These are phyloP conservation scores for Acanthamoeba divionensis DNA, from an alignment of 208 protist species.

Conservation along the genomic window DNA sequence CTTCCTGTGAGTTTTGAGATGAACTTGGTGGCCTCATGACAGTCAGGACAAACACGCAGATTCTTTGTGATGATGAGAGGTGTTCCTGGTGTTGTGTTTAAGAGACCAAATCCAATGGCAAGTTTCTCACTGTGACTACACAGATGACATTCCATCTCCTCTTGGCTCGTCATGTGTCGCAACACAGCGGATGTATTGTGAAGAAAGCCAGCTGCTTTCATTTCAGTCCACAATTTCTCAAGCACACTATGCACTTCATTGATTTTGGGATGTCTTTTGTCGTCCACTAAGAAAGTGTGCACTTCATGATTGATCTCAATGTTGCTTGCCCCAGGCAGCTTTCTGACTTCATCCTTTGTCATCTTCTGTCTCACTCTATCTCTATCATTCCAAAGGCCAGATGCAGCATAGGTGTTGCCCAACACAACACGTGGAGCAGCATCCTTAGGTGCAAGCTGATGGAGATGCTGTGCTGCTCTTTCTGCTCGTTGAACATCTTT, in stretches of 20 bases:
- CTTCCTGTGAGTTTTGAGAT: conserved; percentile 12
- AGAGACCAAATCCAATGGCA: conserved; percentile 3
- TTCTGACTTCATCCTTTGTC: not conserved
- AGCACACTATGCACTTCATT: not conserved
- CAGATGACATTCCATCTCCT: conserved; percentile 36
- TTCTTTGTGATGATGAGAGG: conserved; percentile 33
- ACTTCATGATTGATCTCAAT: conserved; percentile 7
- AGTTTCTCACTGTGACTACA: conserved; percentile 49
- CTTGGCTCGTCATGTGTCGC: not conserved
- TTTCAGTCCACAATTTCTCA: not conserved
- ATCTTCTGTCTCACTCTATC: conserved; percentile 24
- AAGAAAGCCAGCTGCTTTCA: conserved; percentile 22
- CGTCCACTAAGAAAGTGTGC: conserved; percentile 9
- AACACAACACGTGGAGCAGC: not conserved
- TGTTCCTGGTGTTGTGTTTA: not conserved
- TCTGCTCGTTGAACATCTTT: not conserved
- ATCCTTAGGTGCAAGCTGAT: not conserved
- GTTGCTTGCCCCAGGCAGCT: conserved; percentile 20
- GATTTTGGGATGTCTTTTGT: not conserved
- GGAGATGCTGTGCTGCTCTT: not conserved
- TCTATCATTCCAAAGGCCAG: not conserved
- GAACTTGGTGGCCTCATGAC: conserved; percentile 57
- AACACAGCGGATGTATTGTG: conserved; percentile 1
- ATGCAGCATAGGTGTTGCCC: not conserved
- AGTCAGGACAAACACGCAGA: conserved; percentile 50